These are phyloP conservation scores for Wallemia hederae DNA, from an alignment of 1,284 basidiomycete species.

Conservation along the genomic window DNA sequence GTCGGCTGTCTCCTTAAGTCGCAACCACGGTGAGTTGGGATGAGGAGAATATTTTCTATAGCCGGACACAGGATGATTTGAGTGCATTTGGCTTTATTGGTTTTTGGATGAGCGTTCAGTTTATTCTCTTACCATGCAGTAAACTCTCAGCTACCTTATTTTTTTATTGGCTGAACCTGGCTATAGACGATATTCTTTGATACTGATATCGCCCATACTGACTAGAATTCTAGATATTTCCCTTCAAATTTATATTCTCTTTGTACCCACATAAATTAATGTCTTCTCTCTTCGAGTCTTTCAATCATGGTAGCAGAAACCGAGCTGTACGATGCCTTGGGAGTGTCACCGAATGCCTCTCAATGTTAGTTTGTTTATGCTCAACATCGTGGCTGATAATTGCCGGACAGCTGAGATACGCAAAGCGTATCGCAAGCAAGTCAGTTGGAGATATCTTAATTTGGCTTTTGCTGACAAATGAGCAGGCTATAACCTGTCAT, in stretches of 20 bases:
- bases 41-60: not conserved
- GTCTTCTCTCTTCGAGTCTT: no score
- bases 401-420: not conserved
- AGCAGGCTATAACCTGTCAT: not conserved
- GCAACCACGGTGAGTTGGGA: not conserved
- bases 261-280: not conserved
- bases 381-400: not conserved
- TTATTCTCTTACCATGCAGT: not conserved
- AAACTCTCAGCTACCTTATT: not conserved
- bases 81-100: conserved; percentile 1
- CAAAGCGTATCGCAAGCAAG: not conserved
- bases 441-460: no score
- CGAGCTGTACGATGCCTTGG: not conserved
- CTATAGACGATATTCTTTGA: not conserved
- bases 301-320: not conserved
- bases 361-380: not conserved
- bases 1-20: not conserved
- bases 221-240: no score
- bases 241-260: not conserved
- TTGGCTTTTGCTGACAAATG: not conserved
- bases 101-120: not conserved
- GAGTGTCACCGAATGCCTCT: not conserved
- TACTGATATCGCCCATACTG: no score
- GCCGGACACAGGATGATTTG: not conserved
- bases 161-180: not conserved